Evolutionary conservation across 345 rosid genomes (phyloP), one percentile per base, ranked within the genome.

Genomic region (Pistacia vera): DNA sequence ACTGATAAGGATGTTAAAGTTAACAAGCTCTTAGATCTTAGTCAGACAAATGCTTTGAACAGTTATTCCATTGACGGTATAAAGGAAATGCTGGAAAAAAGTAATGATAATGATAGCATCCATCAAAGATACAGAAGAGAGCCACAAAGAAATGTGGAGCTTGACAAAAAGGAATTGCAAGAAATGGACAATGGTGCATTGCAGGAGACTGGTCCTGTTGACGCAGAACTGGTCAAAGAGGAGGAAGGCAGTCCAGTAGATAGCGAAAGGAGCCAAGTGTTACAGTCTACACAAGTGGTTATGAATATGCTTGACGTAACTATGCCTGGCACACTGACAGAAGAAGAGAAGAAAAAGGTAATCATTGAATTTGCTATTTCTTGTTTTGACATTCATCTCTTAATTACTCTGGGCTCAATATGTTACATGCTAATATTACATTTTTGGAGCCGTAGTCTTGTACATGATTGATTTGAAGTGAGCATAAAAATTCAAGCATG

Each of bases 231-330:
- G 79, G 82, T 71, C 13, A 69, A 82, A 73, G 92, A 85, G 75
- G 78, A 78, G 77, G 84, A 80, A 66, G 78, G 80, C 72, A 56
- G 64, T 70, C 72, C 71, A 57, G 79, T 74, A 57, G 91, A 91
- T 69, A 74, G 76, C 68, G 97, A 90, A 83, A 86, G 71, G 74
- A 90, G 97, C 41, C 79, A 92, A 77, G 88, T 86, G 77, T 70
- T 90, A 68, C 97, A 87, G 82, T 86, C 98, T 78, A 81, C 97
- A 59, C 81, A 88, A 82, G 83, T 93, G 60, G 93, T 92, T 75
- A 80, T 93, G 91, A 92, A 87, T 68, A 90, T 95, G 90, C 93
- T 95, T 79, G 97, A 95, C 85, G 81, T 67, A 81, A 87, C 91
- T 57, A 87, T 88, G 90, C 97, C 99, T 72, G 91, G 88, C 75